Evolutionary conservation across 129 eudicot species (phyloP).

Genomic region (Mikania micrantha): DNA sequence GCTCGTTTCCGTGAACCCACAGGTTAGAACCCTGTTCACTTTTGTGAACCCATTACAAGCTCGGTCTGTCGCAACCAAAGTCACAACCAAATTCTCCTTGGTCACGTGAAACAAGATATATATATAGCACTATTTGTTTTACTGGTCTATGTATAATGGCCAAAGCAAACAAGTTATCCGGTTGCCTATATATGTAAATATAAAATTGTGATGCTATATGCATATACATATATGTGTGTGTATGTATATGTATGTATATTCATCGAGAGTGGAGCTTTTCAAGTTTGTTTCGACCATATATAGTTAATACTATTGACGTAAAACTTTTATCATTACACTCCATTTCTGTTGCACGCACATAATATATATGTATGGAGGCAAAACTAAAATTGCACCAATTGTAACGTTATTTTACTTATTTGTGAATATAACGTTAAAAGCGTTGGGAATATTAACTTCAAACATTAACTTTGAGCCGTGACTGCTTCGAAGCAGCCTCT

Average conservation of each 20-base stretch:
- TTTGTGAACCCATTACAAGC: not conserved
- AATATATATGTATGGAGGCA: too few relatives aligned
- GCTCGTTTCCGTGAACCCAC: conserved; percentile 55
- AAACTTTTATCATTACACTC: too few relatives aligned
- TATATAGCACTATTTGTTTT: conserved; percentile 6
- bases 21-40: conserved; percentile 6
- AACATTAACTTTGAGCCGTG: too few relatives aligned
- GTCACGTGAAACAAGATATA: not conserved
- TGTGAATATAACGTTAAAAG: too few relatives aligned
- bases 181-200: conserved; percentile 28
- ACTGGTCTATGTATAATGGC: conserved; percentile 18
- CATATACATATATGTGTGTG: not conserved
- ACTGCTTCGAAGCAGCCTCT: too few relatives aligned
- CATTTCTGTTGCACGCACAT: too few relatives aligned
- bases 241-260: too few relatives aligned
- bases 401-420: too few relatives aligned
- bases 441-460: too few relatives aligned
- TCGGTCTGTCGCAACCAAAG: too few relatives aligned
- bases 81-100: not conserved
- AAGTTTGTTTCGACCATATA: not conserved
- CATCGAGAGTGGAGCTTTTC: conserved; percentile 13
- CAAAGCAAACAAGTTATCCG: conserved; percentile 11
- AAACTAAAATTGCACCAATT: too few relatives aligned
- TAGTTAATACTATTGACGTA: not conserved
- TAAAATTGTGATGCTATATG: conserved; percentile 18